Percentiles rank a stretch among this genome's conserved stretches.
Conservation (phyloP, 495 filamentous ascomycete genomes). For the Hypomontagnella monticulosa region DNA sequence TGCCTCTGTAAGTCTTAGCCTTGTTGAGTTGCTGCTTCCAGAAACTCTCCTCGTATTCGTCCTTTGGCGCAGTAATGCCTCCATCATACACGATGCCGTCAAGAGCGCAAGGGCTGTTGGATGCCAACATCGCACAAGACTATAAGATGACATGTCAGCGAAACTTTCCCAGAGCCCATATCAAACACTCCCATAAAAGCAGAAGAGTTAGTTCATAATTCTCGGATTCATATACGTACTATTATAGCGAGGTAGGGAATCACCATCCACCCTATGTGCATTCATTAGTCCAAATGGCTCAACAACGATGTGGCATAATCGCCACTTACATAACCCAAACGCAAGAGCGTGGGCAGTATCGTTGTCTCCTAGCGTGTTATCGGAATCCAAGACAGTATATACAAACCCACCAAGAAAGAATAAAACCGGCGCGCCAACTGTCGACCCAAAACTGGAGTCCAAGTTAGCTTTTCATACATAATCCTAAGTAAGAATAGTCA, state of each 20-base stretch:
- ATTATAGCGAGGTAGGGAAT: constrained; percentile 43
- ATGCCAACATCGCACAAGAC: constrained; percentile 38
- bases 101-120: constrained; percentile 43
- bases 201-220: no score
- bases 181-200: neutral
- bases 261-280: constrained; percentile 46
- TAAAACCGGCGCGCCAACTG: constrained; percentile 58
- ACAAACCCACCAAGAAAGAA: constrained; percentile 60
- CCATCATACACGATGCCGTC: constrained; percentile 45
- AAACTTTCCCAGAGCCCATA: neutral
- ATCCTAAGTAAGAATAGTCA: neutral
- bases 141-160: constrained; percentile 17
- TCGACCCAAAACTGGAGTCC: constrained; percentile 52
- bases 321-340: constrained; percentile 57
- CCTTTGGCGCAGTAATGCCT: constrained; percentile 16
- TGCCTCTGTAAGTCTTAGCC: constrained; percentile 13
- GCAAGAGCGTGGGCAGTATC: constrained; percentile 56
- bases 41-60: constrained; percentile 35
- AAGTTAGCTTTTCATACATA: constrained; percentile 9
- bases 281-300: constrained; percentile 17
- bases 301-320: constrained; percentile 12
- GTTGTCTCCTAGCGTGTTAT: constrained; percentile 50
- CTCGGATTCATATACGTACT: constrained; percentile 15
- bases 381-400: constrained; percentile 51
- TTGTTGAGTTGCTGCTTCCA: constrained; percentile 20